phyloP scores from a whole-genome alignment of 108 stramenopile genomes.

The Nitzschia inconspicua region DNA sequence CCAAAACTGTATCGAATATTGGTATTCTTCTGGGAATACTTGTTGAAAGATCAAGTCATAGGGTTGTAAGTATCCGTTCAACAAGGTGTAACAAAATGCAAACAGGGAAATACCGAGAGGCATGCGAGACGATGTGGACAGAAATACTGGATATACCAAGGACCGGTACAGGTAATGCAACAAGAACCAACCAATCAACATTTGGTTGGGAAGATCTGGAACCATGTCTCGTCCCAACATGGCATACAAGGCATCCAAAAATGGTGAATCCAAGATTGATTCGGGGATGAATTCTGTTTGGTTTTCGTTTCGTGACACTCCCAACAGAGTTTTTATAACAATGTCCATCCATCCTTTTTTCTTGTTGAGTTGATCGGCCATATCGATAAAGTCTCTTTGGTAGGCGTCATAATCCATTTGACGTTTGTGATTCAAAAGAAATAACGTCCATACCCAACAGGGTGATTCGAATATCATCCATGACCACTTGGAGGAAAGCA shows the following conservation, averaged over 20 bases:
- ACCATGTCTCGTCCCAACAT: background rate
- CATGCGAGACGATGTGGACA: constrained; percentile 44
- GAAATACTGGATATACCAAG: constrained; percentile 78
- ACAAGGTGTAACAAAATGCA: constrained; percentile 45
- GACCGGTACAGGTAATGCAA: constrained; percentile 87
- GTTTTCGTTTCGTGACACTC: no score
- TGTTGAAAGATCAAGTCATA: background rate
- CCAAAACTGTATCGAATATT: constrained; percentile 15
- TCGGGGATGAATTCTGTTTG: no score
- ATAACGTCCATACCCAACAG: constrained; percentile 56
- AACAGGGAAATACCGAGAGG: constrained; percentile 54
- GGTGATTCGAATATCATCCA: constrained; percentile 79
- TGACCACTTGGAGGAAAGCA: constrained; percentile 33
- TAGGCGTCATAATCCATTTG: no score
- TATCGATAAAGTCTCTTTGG: constrained; percentile 5
- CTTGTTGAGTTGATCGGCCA: background rate
- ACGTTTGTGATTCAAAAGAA: constrained; percentile 20
- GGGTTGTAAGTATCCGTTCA: constrained; percentile 73
- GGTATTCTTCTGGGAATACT: background rate
- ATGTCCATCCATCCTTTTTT: no score
- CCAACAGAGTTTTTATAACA: no score
- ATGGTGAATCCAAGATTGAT: no score
- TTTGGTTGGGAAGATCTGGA: constrained; percentile 32
- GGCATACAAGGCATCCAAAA: no score
- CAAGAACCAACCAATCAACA: constrained; percentile 67